These are phyloP conservation scores for Boehmeria nivea DNA, from an alignment of 306 rosid genomes.

Conservation along the genomic window DNA sequence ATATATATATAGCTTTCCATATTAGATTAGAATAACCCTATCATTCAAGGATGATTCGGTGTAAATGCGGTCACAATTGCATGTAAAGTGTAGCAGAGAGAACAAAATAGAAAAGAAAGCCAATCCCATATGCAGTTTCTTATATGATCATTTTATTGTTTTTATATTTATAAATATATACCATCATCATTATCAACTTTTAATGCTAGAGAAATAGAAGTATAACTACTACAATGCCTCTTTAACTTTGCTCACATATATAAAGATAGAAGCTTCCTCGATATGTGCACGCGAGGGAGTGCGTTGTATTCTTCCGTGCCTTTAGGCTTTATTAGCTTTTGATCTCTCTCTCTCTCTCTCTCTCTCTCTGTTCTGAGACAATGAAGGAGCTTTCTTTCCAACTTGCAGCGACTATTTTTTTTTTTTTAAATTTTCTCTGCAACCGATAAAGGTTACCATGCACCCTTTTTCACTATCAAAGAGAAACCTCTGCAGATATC, in stretches of 20 bases:
- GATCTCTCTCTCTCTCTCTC: conserved; percentile 10
- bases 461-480: conserved; percentile 17
- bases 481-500: conserved; percentile 31
- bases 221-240: not conserved
- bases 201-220: conserved; percentile 26
- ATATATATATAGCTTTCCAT: conserved; percentile 2
- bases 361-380: conserved; percentile 27
- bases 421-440: conserved; percentile 54
- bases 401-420: conserved; percentile 47
- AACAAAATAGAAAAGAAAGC: not conserved
- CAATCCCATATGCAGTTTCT: not conserved
- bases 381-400: conserved; percentile 54
- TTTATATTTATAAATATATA: conserved; percentile 20
- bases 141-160: too few species aligned
- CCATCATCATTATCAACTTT: conserved; percentile 49
- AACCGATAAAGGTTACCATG: conserved; percentile 71
- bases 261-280: conserved; percentile 99
- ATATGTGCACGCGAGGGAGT: conserved; percentile 82
- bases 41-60: conserved; percentile 10
- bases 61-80: conserved; percentile 13
- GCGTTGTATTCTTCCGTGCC: conserved; percentile 96
- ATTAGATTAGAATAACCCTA: conserved; percentile 8
- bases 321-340: conserved; percentile 88
- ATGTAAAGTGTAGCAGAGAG: conserved; percentile 2
- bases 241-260: conserved; percentile 52